phyloP scores from a whole-genome alignment of 768 basidiomycete genomes.

The Naganishia kalamii region DNA sequence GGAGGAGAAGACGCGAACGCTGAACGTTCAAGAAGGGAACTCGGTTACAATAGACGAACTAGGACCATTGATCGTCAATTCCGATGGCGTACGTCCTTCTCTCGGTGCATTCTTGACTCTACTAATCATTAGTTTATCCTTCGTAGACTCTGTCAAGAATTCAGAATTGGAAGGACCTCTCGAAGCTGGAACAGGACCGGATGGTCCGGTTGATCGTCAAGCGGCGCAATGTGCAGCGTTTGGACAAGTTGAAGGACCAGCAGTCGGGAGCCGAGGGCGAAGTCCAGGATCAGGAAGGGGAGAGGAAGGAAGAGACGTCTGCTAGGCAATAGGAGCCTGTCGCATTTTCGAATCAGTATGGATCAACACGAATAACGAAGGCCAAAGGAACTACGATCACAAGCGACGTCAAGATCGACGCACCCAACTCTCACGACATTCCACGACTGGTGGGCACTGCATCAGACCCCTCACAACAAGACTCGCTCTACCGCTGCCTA shows the following conservation, averaged over 20 bases:
- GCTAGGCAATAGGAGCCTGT: too few relatives aligned
- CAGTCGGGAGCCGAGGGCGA: constrained; percentile 16
- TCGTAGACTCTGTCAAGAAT: constrained; percentile 61
- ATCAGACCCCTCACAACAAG: too few relatives aligned
- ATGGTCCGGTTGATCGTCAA: constrained; percentile 55
- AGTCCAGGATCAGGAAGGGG: too few relatives aligned
- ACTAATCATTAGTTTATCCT: neutral
- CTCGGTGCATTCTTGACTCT: neutral
- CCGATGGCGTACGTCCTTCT: constrained; percentile 11
- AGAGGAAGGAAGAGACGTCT: too few relatives aligned
- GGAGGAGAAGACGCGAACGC: constrained; percentile 15
- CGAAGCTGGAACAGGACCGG: constrained; percentile 56
- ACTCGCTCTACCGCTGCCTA: too few relatives aligned
- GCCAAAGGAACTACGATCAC: too few relatives aligned
- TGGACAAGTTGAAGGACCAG: constrained; percentile 35
- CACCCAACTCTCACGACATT: too few relatives aligned
- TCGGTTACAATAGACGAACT: constrained; percentile 56
- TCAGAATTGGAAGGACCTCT: constrained; percentile 60
- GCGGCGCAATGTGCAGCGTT: constrained; percentile 40
- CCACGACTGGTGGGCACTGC: too few relatives aligned
- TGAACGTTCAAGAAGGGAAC: constrained; percentile 39
- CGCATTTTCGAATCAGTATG: too few relatives aligned
- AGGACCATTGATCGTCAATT: constrained; percentile 56
- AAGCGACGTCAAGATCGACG: too few relatives aligned
- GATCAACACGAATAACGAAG: too few relatives aligned